Percentiles rank a stretch among this genome's conserved stretches.
phyloP scores from a whole-genome alignment of 306 rosid species.

The Trichosanthes truncata region DNA sequence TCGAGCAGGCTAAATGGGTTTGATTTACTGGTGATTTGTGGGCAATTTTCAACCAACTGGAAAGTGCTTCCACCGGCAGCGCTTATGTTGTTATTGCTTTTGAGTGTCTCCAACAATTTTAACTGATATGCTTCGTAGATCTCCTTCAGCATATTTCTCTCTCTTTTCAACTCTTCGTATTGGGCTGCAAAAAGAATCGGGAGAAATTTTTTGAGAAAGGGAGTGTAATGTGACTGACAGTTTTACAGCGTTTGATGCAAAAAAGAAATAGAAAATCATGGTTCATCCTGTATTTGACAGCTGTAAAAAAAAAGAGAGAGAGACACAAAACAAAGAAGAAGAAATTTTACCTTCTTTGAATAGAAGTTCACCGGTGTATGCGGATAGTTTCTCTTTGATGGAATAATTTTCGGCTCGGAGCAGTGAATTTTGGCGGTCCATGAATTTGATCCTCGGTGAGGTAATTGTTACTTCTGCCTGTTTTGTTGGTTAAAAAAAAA shows the following conservation, averaged over 20 bases:
- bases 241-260: no score
- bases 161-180: slow-evolving; percentile 14
- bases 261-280: no score
- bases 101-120: neutral
- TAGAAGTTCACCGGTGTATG: slow-evolving; percentile 3
- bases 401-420: slow-evolving; percentile 18
- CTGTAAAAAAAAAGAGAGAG: no score
- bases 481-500: neutral
- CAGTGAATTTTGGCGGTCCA: slow-evolving; percentile 5
- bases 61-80: neutral
- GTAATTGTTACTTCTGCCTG: slow-evolving; percentile 19
- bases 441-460: slow-evolving; percentile 6
- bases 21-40: neutral
- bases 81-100: neutral
- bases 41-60: neutral
- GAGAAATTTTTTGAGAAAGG: no score
- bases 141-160: slow-evolving; percentile 11
- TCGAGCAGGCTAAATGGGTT: slow-evolving; percentile 3
- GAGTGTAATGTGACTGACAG: neutral
- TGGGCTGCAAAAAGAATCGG: slow-evolving; percentile 9
- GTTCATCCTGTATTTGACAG: no score
- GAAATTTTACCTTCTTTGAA: slow-evolving; percentile 16
- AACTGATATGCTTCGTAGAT: neutral
- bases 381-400: slow-evolving; percentile 12
- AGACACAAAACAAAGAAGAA: no score